Evolutionary conservation across 2,329 filamentous ascomycete genomes (phyloP).

Genomic region (Arthrinium phaeospermum): DNA sequence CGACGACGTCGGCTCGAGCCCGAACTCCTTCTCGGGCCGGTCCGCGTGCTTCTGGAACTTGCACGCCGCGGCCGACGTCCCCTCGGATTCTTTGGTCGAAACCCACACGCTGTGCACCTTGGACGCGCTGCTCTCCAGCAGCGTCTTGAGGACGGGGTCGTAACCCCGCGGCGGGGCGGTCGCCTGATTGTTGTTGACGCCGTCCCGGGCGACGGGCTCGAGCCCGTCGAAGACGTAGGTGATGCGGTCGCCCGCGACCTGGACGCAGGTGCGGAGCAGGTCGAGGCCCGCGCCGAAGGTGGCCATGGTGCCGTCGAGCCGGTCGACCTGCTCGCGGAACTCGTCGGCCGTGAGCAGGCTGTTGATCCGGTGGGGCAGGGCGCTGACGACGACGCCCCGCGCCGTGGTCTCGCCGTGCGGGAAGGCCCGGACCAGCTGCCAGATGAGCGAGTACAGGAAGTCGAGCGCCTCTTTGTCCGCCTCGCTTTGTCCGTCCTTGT

Average conservation of each 20-base stretch:
- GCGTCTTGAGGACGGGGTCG: not conserved
- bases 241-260: not conserved
- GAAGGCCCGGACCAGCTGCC: not conserved
- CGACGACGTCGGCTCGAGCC: not conserved
- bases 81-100: not conserved
- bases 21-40: not conserved
- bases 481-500: not conserved
- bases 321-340: not conserved
- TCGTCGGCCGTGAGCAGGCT: not conserved
- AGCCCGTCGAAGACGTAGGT: not conserved
- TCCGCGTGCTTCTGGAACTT: not conserved
- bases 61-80: not conserved
- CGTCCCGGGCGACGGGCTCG: not conserved
- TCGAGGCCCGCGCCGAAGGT: not conserved
- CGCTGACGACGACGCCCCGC: not conserved
- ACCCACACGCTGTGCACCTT: not conserved
- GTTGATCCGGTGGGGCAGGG: not conserved
- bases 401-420: not conserved
- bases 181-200: no score
- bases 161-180: not conserved
- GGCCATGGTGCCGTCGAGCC: conserved; percentile 8
- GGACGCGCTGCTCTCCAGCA: not conserved
- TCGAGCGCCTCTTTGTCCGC: not conserved
- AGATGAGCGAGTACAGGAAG: not conserved
- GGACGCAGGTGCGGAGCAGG: not conserved